These are phyloP conservation scores for Fusarium tanahbumbuense DNA, from an alignment of 2,329 filamentous ascomycete genomes.

Conservation along the genomic window DNA sequence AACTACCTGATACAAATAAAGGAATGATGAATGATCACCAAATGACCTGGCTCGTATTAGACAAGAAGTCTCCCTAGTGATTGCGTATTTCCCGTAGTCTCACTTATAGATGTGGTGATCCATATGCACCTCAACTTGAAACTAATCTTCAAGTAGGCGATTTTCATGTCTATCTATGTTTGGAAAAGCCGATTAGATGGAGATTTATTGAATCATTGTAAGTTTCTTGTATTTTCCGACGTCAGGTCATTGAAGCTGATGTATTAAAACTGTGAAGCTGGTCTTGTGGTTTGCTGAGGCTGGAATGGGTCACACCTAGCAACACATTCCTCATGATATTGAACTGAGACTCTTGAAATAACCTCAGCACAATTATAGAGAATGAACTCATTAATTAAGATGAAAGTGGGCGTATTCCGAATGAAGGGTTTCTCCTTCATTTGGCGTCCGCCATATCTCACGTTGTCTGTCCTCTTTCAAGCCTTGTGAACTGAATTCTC, in stretches of 20 bases:
- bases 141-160: neutral
- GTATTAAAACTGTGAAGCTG: conserved; percentile 19
- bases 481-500: conserved; percentile 7
- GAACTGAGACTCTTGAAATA: conserved; percentile 48
- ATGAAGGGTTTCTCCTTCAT: conserved; percentile 28
- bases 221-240: conserved; percentile 1
- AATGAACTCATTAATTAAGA: conserved; percentile 24
- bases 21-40: conserved; percentile 47
- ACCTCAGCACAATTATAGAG: conserved; percentile 34
- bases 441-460: conserved; percentile 26
- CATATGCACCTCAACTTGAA: neutral
- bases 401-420: conserved; percentile 39
- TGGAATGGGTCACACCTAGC: conserved; percentile 54
- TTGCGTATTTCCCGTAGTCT: conserved; percentile 8
- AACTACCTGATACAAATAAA: conserved; percentile 47
- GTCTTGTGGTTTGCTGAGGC: conserved; percentile 28
- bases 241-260: conserved; percentile 9
- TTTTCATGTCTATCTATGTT: neutral
- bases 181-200: conserved; percentile 8
- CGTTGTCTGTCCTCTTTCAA: conserved; percentile 38
- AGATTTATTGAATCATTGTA: neutral
- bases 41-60: conserved; percentile 32
- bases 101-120: conserved; percentile 9
- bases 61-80: conserved; percentile 28
- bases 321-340: conserved; percentile 56